Conservation (phyloP, 169 alveolate genomes). For the Plasmodium yoelii region DNA sequence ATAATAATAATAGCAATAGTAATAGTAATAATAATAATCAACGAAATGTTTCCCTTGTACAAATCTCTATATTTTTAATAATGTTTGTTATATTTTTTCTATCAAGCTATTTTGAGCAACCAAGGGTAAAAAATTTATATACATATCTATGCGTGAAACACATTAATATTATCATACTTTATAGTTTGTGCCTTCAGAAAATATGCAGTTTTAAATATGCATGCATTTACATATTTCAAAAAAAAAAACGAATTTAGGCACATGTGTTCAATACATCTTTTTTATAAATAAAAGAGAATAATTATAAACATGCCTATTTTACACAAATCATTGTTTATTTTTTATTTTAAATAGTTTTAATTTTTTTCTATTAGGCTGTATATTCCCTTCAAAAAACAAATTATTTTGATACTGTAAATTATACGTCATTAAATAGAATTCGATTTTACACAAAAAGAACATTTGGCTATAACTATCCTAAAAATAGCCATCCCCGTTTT, state of each 20-base stretch:
- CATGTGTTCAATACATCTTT: no score
- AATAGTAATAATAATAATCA: slow-evolving; percentile 32
- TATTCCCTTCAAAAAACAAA: slow-evolving; percentile 67
- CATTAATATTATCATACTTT: not conserved
- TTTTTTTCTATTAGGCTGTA: slow-evolving; percentile 45
- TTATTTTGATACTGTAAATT: slow-evolving; percentile 70
- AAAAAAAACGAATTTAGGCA: no score
- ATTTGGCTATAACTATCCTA: slow-evolving; percentile 70
- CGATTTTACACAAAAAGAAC: slow-evolving; percentile 74
- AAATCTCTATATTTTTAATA: slow-evolving; percentile 47
- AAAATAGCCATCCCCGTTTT: slow-evolving; percentile 68
- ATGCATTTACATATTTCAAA: not conserved
- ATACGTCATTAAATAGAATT: slow-evolving; percentile 58
- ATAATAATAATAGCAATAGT: slow-evolving; percentile 13
- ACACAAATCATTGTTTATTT: not conserved
- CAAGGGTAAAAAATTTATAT: slow-evolving; percentile 30
- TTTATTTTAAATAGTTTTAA: slow-evolving; percentile 2
- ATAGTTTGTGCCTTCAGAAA: not conserved
- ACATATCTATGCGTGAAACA: not conserved
- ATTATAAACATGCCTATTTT: not conserved
- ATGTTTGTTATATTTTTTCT: slow-evolving; percentile 70
- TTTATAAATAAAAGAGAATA: not conserved
- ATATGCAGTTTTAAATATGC: not conserved
- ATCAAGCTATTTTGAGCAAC: slow-evolving; percentile 76
- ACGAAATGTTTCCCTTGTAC: slow-evolving; percentile 38